These are phyloP conservation scores for Gracilariopsis chorda DNA, from an alignment of 23 red algal genomes.

Conservation along the genomic window DNA sequence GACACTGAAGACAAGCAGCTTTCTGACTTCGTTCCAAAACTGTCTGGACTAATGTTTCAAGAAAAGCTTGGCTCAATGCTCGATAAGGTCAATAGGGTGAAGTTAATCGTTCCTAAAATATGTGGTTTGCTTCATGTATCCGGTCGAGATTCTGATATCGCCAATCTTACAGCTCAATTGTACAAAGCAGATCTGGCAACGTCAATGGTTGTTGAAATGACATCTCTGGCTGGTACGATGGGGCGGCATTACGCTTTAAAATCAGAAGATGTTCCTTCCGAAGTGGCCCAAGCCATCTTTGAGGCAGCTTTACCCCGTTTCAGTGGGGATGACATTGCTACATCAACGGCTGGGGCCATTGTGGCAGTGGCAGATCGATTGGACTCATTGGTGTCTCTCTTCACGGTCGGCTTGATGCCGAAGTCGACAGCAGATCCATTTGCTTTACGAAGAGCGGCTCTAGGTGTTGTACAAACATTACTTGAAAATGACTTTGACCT, in stretches of 20 bases:
- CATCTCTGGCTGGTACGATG: constrained; percentile 89
- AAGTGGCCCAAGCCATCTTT: constrained; percentile 70
- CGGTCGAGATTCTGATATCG: constrained; percentile 23
- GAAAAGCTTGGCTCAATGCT: constrained; percentile 90
- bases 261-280: constrained; percentile 53
- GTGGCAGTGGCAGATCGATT: constrained; percentile 82
- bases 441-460: constrained; percentile 80
- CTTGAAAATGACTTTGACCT: constrained; percentile 30
- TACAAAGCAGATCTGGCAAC: constrained; percentile 97
- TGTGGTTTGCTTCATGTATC: background rate
- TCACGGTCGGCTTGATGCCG: constrained; percentile 84
- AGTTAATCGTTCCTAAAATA: constrained; percentile 38
- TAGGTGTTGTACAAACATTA: constrained; percentile 86
- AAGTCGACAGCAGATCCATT: constrained; percentile 89
- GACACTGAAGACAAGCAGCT: constrained; percentile 73
- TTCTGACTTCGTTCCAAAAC: constrained; percentile 69
- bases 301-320: constrained; percentile 83
- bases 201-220: constrained; percentile 95
- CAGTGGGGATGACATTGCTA: constrained; percentile 71
- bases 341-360: constrained; percentile 46
- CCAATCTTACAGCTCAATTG: constrained; percentile 43
- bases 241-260: constrained; percentile 86
- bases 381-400: constrained; percentile 93
- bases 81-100: constrained; percentile 83
- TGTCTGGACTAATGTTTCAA: constrained; percentile 87